Base-by-base conservation (phyloP, 768 basidiomycete genomes). In the Hypsizygus marmoreus region DNA sequence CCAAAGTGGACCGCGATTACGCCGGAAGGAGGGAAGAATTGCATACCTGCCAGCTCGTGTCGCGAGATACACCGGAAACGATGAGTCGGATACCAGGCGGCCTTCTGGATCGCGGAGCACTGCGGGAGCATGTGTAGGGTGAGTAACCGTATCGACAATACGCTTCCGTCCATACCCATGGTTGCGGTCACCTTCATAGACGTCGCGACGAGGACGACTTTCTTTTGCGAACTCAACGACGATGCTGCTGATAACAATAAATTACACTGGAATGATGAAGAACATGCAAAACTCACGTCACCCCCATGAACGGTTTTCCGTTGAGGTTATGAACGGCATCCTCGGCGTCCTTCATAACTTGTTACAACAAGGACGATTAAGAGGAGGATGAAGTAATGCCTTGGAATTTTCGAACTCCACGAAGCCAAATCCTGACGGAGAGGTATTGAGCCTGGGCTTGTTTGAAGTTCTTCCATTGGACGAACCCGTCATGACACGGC, bases 1-100 rank as follows among this genome's bases (percentile, higher is more conserved):
- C 50, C 44, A 36, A 45, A 55, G 46, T 57, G 47, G 36, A 52
- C 43, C 49, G 48, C 50, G 49, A 43, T 45, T 44, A 45, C 47
- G 55, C 46, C 3, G 31, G 54, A 25, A 50, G 50, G 56, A 51
- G 48, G 57, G 63, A 62, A 65, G 60, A 65, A 50, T 54, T 62
- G 69, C 88, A 73, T 84, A 98, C 95, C 93, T 98, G 95, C 95
- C 95, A 98, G 68, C 94, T 97, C 35, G 93, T 95, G 64, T 95
- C 91, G 63, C 88, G 85, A 55, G 93, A 91, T 54, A 98, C 81
- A 44, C 92, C 92, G 29, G 87, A 81, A 48, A 99, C 91, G 50
- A 88, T 76, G 45, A 97, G 74, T 55, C 93, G 86, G 49, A 87
- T 80, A 7, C 91, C 91, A 47, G 86, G 83, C 46, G 90, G 89